Base-by-base conservation (phyloP, 345 rosid genomes). In the Salix arbutifolia region DNA sequence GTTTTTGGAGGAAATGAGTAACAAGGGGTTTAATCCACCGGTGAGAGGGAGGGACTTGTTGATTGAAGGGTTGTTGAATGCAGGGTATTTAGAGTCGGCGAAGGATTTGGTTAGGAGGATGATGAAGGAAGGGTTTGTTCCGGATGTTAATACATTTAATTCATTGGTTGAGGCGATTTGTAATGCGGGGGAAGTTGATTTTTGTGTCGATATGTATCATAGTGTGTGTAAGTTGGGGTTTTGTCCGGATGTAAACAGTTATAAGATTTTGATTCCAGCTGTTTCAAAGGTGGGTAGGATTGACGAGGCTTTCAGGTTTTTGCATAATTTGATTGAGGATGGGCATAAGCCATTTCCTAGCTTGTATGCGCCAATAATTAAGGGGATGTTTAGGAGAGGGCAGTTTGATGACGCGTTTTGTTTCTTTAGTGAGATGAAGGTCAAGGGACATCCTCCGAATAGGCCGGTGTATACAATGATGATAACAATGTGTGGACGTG, bases 281-380 rank as follows among this genome's bases (percentile, higher is more conserved):
- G 94, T 88, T 84, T 95, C 98, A 1, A 95, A 90, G 84, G 86
- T 74, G 6, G 94, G 96, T 19, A 86, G 78, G 86, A 91, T 95
- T 23, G 91, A 95, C 66, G 98, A 89, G 67, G 99, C 97, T 8
- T 86, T 95, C 79, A 76, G 82, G 80, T 71, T 95, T 61, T 75
- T 95, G 83, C 83, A 87, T 52, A 88, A 86, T 73, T 86, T 81
- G n/a, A 85, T 91, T 37, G 97, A 93, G 72, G 94, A 89, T 76
- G 99, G 97, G 72, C 93, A 90, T 81, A 90, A 80, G 71, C 96
- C 99, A 12, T 91, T 91, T 81, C 99, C 97, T 3, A 89, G 99
- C 77, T 78, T 95, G 83, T 95, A 95, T 83, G 94, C 99, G 25
- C 94, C 97, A 0, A 88, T 93, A 65, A 88, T 93, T 38, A 93